Evolutionary conservation across 306 rosid species (phyloP), one percentile per base, ranked within the genome.

Genomic region (Cicer pinnatifidum): DNA sequence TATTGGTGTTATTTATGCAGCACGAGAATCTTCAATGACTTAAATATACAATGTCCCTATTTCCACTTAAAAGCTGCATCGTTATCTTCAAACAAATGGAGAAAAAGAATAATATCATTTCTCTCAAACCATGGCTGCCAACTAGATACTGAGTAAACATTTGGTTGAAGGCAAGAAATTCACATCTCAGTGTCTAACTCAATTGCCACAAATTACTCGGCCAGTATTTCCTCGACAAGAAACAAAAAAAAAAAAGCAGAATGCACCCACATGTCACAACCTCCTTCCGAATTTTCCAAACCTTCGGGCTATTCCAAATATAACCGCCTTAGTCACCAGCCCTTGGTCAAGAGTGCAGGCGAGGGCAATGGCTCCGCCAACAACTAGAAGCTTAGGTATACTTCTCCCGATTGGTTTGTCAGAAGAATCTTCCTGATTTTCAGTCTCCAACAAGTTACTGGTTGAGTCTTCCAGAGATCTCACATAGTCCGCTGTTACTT

Each of bases 341-440:
- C 99, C 96, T 11, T 85, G 89, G 66, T 94, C 97, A 51, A 94
- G 96, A 56, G 85, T 88, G 67, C 96, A 94, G 45, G 99, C 99
- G 66, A 94, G 83, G 35, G 83, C 88, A 45, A 94, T 75, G 3
- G 86, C 99, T 79, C 97, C 99, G 11, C 99, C 95, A 9, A 94
- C 82, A 11, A 94, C 63, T 56, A 94, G 82, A 73, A 89, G 76
- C 83, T 87, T 94, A 12, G 93, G 93, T 60, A 94, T 72, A 84
- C 37, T 87, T 82, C 65, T 87, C 78, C 91, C 95, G 13, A 1
- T 68, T 33, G 87, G 90, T 71, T 91, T 91, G 71, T 66, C 82
- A 16, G 79, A 59, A 16, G 86, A n/a, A 39, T 82, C 87, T 37
- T 54, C 87, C 38, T 54, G 76, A 23, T 58, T 82, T 85, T 81